Conservation (phyloP, 106 monocot species). For the Cymbidium sinense region DNA sequence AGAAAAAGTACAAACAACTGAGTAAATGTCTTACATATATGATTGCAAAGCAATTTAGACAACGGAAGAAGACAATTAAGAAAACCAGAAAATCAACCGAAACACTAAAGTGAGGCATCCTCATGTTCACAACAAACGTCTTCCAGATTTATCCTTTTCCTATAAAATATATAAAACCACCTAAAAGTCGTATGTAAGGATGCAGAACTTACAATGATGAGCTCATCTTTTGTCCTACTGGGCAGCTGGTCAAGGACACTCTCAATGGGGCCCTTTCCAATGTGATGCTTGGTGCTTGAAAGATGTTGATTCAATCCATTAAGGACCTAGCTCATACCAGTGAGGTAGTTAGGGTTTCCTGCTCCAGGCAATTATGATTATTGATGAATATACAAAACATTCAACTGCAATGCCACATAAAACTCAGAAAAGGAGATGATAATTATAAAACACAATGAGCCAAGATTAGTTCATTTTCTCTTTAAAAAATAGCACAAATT, state of each 20-base stretch:
- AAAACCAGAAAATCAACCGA: background rate
- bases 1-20: background rate
- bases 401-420: background rate
- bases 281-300: slow-evolving; percentile 77
- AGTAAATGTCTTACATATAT: background rate
- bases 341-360: slow-evolving; percentile 67
- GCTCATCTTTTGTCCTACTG: slow-evolving; percentile 59
- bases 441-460: background rate
- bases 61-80: background rate
- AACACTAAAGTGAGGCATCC: background rate
- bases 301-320: slow-evolving; percentile 81
- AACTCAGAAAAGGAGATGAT: background rate
- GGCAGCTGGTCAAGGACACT: slow-evolving; percentile 72
- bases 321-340: slow-evolving; percentile 75
- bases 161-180: background rate
- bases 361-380: slow-evolving; percentile 57
- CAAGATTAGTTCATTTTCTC: background rate
- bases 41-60: background rate
- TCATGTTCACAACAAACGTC: background rate
- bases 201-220: slow-evolving; percentile 67
- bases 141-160: background rate
- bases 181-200: background rate
- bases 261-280: slow-evolving; percentile 74
- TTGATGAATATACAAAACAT: slow-evolving; percentile 21
- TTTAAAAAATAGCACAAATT: background rate